These are phyloP conservation scores for Penicillium angulare DNA, from an alignment of 495 filamentous ascomycete genomes.

Conservation along the genomic window DNA sequence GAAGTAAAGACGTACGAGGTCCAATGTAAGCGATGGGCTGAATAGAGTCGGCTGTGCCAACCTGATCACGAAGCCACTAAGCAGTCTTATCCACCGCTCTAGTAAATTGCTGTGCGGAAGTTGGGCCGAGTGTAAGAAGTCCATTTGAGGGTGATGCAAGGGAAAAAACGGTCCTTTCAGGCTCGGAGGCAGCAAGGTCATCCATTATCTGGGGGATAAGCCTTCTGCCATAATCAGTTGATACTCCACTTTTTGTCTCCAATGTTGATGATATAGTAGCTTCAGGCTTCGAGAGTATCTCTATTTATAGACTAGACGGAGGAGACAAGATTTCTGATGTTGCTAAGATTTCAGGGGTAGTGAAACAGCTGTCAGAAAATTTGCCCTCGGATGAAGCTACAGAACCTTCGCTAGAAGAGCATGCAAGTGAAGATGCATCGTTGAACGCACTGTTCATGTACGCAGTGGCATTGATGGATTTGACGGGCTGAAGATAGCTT, in stretches of 20 bases:
- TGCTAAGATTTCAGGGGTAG: background rate
- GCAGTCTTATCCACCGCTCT: slow-evolving; percentile 9
- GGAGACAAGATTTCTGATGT: too few species aligned
- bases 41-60: background rate
- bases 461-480: slow-evolving; percentile 2
- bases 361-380: background rate
- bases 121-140: background rate
- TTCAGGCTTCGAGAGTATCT: too few species aligned
- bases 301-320: too few species aligned
- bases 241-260: background rate
- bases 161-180: slow-evolving; percentile 2
- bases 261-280: background rate
- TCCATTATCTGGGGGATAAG: slow-evolving; percentile 7
- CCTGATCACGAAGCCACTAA: slow-evolving; percentile 3
- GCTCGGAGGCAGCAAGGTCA: slow-evolving; percentile 1
- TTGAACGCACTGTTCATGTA: slow-evolving; percentile 3
- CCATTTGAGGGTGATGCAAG: background rate
- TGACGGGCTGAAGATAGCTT: slow-evolving; percentile 5
- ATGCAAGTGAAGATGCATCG: background rate
- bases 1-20: slow-evolving; percentile 5
- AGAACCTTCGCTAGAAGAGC: slow-evolving; percentile 2
- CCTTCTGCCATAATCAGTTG: slow-evolving; percentile 4
- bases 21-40: slow-evolving; percentile 8
- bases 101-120: slow-evolving; percentile 1
- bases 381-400: background rate